These are phyloP conservation scores for Adansonia rubrostipa DNA, from an alignment of 441 rosid species.

Conservation along the genomic window DNA sequence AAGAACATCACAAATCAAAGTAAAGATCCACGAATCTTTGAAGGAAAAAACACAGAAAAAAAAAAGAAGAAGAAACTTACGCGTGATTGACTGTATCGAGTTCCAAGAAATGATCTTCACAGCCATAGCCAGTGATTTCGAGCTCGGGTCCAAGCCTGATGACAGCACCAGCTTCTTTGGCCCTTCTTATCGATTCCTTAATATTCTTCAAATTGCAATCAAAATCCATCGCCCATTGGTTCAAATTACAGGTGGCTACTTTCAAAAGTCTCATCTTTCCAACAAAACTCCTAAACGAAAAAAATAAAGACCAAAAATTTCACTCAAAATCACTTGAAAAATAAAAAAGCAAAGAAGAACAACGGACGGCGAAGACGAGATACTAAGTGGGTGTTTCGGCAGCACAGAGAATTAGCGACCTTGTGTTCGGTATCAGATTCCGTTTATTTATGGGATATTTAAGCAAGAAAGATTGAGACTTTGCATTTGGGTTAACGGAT, in stretches of 20 bases:
- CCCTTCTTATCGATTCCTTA: slow-evolving; percentile 67
- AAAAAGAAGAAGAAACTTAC: slow-evolving; percentile 38
- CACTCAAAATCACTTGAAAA: neutral
- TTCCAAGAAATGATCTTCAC: slow-evolving; percentile 96
- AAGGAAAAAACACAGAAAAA: neutral
- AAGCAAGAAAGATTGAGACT: neutral
- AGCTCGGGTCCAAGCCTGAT: slow-evolving; percentile 97
- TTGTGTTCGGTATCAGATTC: slow-evolving; percentile 17
- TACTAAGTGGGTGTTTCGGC: slow-evolving; percentile 17
- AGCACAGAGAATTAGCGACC: slow-evolving; percentile 7
- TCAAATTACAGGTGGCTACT: slow-evolving; percentile 85
- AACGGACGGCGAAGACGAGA: neutral
- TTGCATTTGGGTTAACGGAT: slow-evolving; percentile 13
- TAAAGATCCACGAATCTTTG: neutral
- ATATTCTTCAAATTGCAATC: slow-evolving; percentile 76
- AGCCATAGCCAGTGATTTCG: slow-evolving; percentile 94
- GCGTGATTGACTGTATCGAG: slow-evolving; percentile 83
- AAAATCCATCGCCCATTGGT: slow-evolving; percentile 98
- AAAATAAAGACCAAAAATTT: neutral
- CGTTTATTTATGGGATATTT: neutral
- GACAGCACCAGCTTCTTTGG: slow-evolving; percentile 75
- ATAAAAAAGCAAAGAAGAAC: slow-evolving; percentile 10
- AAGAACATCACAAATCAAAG: neutral
- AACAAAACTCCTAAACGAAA: slow-evolving; percentile 7
- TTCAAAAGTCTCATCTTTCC: slow-evolving; percentile 78